phyloP scores from a whole-genome alignment of 169 alveolate species.

The Plasmodium cynomolgi region DNA sequence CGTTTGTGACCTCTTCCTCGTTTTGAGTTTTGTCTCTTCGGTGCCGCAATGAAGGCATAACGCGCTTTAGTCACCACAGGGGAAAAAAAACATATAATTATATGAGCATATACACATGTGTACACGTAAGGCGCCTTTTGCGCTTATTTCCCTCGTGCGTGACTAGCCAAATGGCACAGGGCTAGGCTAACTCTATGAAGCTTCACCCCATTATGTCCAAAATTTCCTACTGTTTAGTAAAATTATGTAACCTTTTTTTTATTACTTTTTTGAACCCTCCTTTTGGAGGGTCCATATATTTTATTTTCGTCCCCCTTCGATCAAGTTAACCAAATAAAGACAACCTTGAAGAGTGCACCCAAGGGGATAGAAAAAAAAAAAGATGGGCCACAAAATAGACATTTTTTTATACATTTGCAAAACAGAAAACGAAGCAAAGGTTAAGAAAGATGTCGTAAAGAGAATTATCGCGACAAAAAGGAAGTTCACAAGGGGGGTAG shows the following conservation, averaged over 20 bases:
- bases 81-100: not conserved
- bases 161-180: not conserved
- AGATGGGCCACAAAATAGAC: constrained; percentile 40
- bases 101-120: not conserved
- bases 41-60: not conserved
- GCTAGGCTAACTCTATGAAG: not conserved
- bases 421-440: constrained; percentile 8
- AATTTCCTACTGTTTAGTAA: not conserved
- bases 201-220: not conserved
- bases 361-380: not conserved
- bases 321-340: not conserved
- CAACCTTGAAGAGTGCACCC: not conserved
- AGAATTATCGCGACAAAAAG: constrained; percentile 25
- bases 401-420: constrained; percentile 43
- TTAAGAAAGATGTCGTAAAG: constrained; percentile 23
- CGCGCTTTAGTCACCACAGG: not conserved
- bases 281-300: not conserved
- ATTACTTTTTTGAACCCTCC: not conserved
- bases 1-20: not conserved
- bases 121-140: not conserved
- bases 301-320: not conserved
- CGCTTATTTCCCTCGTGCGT: not conserved
- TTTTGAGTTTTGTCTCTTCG: not conserved
- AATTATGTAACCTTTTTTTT: not conserved
- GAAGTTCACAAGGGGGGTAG: constrained; percentile 19